These are phyloP conservation scores for Colletotrichum aenigma DNA, from an alignment of 2,329 filamentous ascomycete species.

Conservation along the genomic window DNA sequence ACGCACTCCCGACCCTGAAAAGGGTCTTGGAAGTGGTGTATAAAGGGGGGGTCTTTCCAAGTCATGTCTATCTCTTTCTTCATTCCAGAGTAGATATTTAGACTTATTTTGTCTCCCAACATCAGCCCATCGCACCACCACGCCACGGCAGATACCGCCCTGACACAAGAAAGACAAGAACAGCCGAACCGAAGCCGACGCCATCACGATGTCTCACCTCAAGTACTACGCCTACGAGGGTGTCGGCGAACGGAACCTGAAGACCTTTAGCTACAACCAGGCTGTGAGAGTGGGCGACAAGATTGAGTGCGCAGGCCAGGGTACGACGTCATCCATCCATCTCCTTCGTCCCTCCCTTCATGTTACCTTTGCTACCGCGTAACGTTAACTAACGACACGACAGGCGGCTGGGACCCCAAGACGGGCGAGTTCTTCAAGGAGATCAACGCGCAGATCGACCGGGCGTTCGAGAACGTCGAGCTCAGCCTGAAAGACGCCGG, in stretches of 20 bases:
- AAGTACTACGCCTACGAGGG: constrained; percentile 36
- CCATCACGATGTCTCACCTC: constrained; percentile 30
- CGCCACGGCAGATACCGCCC: not conserved
- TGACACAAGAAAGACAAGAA: not conserved
- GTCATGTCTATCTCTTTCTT: not conserved
- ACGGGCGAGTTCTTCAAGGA: constrained; percentile 32
- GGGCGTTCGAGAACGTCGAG: constrained; percentile 63
- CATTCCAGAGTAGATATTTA: not conserved
- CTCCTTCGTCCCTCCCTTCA: not conserved
- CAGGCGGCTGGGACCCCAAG: constrained; percentile 36
- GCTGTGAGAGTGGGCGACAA: constrained; percentile 51
- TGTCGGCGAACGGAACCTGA: constrained; percentile 30
- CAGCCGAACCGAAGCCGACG: not conserved
- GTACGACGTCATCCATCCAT: constrained; percentile 26
- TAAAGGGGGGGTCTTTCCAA: not conserved
- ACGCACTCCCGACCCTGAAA: not conserved
- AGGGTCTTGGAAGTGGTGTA: not conserved
- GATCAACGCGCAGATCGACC: constrained; percentile 50
- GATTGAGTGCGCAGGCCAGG: constrained; percentile 53
- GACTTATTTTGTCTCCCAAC: not conserved
- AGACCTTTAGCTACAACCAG: constrained; percentile 46
- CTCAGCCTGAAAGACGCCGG: constrained; percentile 53
- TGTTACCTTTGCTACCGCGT: rapidly evolving
- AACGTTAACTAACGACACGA: not conserved
- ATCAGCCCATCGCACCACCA: not conserved